Percentiles rank a stretch among this genome's conserved stretches.
These are phyloP conservation scores for Exophiala spinifera DNA, from an alignment of 2,329 filamentous ascomycete genomes.

Conservation along the genomic window DNA sequence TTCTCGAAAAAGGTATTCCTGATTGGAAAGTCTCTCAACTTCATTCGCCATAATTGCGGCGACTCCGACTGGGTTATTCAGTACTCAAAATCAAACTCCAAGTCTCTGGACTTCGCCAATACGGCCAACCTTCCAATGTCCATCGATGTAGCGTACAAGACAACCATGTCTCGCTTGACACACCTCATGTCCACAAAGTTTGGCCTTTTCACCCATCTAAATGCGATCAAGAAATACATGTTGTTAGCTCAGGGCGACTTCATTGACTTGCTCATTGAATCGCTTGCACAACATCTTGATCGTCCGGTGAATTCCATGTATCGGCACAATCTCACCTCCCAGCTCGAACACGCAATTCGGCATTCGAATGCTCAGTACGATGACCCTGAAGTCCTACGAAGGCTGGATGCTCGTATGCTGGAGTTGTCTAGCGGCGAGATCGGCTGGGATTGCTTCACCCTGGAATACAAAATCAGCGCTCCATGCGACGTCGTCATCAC, in stretches of 20 bases:
- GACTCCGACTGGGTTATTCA: slow-evolving; percentile 94
- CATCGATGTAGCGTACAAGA: slow-evolving; percentile 96
- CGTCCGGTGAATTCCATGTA: slow-evolving; percentile 96
- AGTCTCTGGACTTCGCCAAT: slow-evolving; percentile 89
- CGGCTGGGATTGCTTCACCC: slow-evolving; percentile 97
- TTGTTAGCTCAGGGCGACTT: slow-evolving; percentile 95
- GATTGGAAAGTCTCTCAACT: slow-evolving; percentile 96
- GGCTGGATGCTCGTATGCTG: slow-evolving; percentile 96
- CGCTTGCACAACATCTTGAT: slow-evolving; percentile 85
- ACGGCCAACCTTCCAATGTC: slow-evolving; percentile 77
- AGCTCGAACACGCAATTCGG: slow-evolving; percentile 93
- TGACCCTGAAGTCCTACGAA: slow-evolving; percentile 81
- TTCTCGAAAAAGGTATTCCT: slow-evolving; percentile 96
- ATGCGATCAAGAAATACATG: slow-evolving; percentile 90
- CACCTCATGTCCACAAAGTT: slow-evolving; percentile 94
- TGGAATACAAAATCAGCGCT: slow-evolving; percentile 97
- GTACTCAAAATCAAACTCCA: slow-evolving; percentile 89
- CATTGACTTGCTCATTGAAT: slow-evolving; percentile 95
- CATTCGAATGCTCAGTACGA: slow-evolving; percentile 97
- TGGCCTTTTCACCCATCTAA: slow-evolving; percentile 86
- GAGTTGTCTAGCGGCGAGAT: slow-evolving; percentile 95
- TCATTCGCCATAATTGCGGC: slow-evolving; percentile 91
- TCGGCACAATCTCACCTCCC: slow-evolving; percentile 92
- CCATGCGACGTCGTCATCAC: slow-evolving; percentile 97
- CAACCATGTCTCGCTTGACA: slow-evolving; percentile 92